Evolutionary conservation across 164 flowering plant genomes (phyloP).

Genomic region (Kingdonia uniflora): DNA sequence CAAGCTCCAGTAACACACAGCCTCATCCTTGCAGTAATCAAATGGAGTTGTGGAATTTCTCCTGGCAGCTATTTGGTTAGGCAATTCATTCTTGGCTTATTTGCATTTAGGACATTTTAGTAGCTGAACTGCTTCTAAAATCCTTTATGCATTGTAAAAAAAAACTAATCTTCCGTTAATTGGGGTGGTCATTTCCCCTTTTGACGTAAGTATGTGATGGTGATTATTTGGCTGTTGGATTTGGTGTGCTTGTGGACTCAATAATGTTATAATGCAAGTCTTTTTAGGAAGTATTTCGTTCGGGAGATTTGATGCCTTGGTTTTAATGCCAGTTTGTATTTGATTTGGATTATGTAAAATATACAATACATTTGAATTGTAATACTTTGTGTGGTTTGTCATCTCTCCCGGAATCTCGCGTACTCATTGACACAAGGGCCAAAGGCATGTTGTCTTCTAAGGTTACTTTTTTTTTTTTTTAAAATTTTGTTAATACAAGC

Average conservation of each 20-base stretch:
- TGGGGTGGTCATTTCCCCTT: not conserved
- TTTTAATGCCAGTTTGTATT: too few relatives aligned
- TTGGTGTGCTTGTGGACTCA: conserved; percentile 5
- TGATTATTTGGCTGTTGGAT: not conserved
- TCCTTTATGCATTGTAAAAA: conserved; percentile 14
- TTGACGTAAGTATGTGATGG: not conserved
- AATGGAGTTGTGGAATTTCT: conserved; percentile 24
- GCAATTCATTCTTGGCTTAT: conserved; percentile 91
- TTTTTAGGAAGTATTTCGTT: too few relatives aligned
- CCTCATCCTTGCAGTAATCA: conserved; percentile 31
- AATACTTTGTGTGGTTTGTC: too few relatives aligned
- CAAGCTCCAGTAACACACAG: conserved; percentile 6
- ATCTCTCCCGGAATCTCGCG: too few relatives aligned
- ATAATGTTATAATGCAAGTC: not conserved
- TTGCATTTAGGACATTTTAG: conserved; percentile 26
- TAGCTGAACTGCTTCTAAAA: conserved; percentile 9
- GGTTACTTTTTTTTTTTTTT: too few relatives aligned
- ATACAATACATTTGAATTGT: too few relatives aligned
- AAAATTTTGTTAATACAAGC: too few relatives aligned
- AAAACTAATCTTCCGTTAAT: not conserved
- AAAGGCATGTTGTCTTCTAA: too few relatives aligned
- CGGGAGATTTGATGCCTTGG: too few relatives aligned
- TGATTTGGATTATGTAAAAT: too few relatives aligned
- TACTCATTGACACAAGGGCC: too few relatives aligned
- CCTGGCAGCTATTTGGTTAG: conserved; percentile 38